These are phyloP conservation scores for Chrysoporthe austroafricana DNA, from an alignment of 2,329 filamentous ascomycete species.

Conservation along the genomic window DNA sequence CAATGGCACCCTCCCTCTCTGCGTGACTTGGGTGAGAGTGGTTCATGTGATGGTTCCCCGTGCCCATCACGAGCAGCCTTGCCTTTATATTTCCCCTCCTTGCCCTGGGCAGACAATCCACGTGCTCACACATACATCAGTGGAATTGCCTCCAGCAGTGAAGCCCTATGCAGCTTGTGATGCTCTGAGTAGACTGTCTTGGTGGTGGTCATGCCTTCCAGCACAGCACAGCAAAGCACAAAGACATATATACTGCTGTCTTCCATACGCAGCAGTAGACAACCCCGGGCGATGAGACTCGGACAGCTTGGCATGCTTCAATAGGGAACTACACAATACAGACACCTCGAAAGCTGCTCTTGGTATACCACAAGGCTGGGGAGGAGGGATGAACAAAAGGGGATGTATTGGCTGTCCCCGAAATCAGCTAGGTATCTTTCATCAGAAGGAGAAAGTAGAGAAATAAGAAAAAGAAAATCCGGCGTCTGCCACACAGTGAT, in stretches of 20 bases:
- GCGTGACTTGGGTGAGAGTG: no score
- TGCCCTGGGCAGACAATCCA: not conserved
- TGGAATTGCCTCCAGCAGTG: no score
- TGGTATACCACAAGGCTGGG: not conserved
- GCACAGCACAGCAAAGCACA: no score
- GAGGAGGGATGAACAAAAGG: not conserved
- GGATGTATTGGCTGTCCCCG: not conserved
- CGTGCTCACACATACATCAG: not conserved
- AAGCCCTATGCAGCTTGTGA: no score
- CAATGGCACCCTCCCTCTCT: no score
- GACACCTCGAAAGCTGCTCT: not conserved
- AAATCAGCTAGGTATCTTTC: not conserved
- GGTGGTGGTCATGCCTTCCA: no score
- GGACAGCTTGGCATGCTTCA: not conserved
- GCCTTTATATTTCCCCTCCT: not conserved
- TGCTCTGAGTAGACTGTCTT: no score
- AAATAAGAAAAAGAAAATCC: slow-evolving; percentile 6
- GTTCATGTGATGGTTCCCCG: no score
- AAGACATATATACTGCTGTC: no score
- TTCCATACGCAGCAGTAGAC: no score
- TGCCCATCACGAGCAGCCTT: not conserved
- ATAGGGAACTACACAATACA: not conserved
- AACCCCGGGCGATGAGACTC: not conserved
- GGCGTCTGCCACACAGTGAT: slow-evolving; percentile 15
- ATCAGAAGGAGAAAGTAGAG: slow-evolving; percentile 4